Evolutionary conservation across 2,329 filamentous ascomycete genomes (phyloP).

Genomic region (Elsinoe ampelina): DNA sequence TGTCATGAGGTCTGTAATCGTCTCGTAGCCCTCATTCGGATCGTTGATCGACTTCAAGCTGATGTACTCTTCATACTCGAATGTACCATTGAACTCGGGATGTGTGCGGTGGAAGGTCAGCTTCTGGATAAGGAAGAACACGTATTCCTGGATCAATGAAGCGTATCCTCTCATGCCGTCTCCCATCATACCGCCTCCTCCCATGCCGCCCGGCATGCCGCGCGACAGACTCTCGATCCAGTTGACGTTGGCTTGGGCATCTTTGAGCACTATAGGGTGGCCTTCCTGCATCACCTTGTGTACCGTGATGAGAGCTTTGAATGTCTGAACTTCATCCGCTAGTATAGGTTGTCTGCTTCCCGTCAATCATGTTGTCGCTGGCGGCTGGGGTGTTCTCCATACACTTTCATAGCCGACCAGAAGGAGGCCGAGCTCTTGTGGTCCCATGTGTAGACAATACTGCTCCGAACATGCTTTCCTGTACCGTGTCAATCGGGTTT

Average conservation of each 20-base stretch:
- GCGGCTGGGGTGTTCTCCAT: conserved; percentile 32
- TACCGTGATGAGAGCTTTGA: conserved; percentile 94
- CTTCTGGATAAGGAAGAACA: conserved; percentile 89
- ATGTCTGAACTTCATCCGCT: conserved; percentile 96
- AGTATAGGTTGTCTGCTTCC: conserved; percentile 79
- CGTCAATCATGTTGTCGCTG: conserved; percentile 13
- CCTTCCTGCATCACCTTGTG: conserved; percentile 98
- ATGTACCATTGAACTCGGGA: conserved; percentile 96
- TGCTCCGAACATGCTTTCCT: conserved; percentile 92
- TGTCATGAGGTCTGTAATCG: conserved; percentile 91
- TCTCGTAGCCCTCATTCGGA: conserved; percentile 94
- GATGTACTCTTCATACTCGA: conserved; percentile 98
- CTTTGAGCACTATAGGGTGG: conserved; percentile 75
- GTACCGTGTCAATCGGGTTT: conserved; percentile 25
- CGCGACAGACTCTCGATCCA: conserved; percentile 92
- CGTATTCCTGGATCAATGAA: conserved; percentile 90
- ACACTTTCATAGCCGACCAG: conserved; percentile 99
- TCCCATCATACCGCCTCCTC: conserved; percentile 64
- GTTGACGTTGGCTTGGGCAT: conserved; percentile 76
- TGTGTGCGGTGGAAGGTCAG: conserved; percentile 94
- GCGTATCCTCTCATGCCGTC: conserved; percentile 68
- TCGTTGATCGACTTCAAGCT: conserved; percentile 97
- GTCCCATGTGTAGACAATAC: conserved; percentile 99
- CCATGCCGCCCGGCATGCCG: conserved; percentile 66
- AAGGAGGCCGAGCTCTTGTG: conserved; percentile 92